Percentiles rank a stretch among this genome's conserved stretches.
phyloP scores from a whole-genome alignment of 768 basidiomycete genomes.

The Lentinus brumalis region DNA sequence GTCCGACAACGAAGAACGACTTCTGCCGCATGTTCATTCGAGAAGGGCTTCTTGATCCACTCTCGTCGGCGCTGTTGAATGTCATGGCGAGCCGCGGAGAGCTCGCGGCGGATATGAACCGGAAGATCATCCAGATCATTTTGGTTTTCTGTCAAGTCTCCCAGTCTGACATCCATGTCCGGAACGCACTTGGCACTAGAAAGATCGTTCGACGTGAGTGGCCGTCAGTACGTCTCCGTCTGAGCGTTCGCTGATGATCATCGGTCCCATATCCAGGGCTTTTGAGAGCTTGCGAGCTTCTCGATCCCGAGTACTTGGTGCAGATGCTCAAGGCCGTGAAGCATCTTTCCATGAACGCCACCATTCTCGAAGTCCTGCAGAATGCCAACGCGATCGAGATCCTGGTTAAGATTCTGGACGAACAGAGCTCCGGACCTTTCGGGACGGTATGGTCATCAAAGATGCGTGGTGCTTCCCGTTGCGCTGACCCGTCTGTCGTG shows the following conservation, averaged over 20 bases:
- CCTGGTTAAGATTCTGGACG: constrained; percentile 81
- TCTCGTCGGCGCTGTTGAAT: constrained; percentile 86
- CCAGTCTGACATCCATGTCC: constrained; percentile 92
- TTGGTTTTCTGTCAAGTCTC: constrained; percentile 94
- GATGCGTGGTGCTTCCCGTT: background rate
- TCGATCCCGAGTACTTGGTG: constrained; percentile 88
- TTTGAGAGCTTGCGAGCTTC: constrained; percentile 80
- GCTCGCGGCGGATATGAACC: constrained; percentile 72
- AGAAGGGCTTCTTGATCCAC: constrained; percentile 91
- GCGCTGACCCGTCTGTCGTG: background rate
- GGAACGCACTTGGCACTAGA: constrained; percentile 88
- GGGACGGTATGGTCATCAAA: constrained; percentile 61
- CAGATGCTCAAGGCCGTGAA: constrained; percentile 93
- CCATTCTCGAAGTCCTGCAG: constrained; percentile 88
- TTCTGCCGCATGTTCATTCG: constrained; percentile 98
- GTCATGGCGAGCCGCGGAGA: constrained; percentile 78
- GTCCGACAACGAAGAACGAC: constrained; percentile 96
- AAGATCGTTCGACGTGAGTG: constrained; percentile 86
- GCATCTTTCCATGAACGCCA: constrained; percentile 92
- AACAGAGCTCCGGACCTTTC: constrained; percentile 75
- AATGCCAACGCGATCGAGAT: constrained; percentile 95
- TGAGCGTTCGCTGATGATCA: background rate
- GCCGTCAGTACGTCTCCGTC: background rate
- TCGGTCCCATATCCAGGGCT: constrained; percentile 54
- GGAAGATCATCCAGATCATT: constrained; percentile 86